Evolutionary conservation across 352 stramenopile species (phyloP), one percentile per base, ranked within the genome.

Genomic region (Phytopythium ostracodes): DNA sequence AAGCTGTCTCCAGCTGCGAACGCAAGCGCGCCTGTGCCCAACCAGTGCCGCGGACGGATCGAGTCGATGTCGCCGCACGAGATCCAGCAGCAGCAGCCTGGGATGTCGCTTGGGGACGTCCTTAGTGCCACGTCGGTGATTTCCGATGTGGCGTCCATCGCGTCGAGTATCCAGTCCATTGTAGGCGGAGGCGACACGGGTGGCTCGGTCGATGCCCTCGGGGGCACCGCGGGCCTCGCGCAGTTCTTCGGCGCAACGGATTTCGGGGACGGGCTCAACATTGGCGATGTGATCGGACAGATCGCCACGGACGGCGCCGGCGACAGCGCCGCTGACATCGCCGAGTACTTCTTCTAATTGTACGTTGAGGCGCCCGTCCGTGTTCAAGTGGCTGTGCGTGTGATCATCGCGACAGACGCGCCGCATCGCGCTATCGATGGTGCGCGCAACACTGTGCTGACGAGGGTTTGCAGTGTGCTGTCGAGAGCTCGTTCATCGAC

Each of bases 101-200:
- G 54, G 46, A 25, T 63, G 24, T 56, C 59, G 9, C 40, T 70
- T 29, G 65, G 47, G 4, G 65, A 67, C 36, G 56, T 49, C 31
- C 24, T 57, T 35, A 22, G 44, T 49, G 51, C 51, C 3, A 40
- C 60, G 7, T 65, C 60, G 5, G 15, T 54, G 2, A 42, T 56
- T 4, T 44, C 43, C 24, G 57, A 60, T 20, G 40, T 60, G 24
- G 22, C 54, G 22, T n/a, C 36, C 12, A 60, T 60, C 38, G 54
- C 54, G 22, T 25, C 36, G 0, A 60, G 22, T 27, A 40, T 60
- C 24, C 38, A 51, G 40, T 29, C 54, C 2, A 17, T 60, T 20
- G 17, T 25, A 14, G 54, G 38, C 15, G 54, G 54, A 10, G 54
- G 54, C 54, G 38, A 42, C 42, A 8, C 20, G 4, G 54, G 35